Percentiles rank a stretch among this genome's conserved stretches.
Conservation (phyloP, 1,139 yeast species). For the Pichia sp. region DNA sequence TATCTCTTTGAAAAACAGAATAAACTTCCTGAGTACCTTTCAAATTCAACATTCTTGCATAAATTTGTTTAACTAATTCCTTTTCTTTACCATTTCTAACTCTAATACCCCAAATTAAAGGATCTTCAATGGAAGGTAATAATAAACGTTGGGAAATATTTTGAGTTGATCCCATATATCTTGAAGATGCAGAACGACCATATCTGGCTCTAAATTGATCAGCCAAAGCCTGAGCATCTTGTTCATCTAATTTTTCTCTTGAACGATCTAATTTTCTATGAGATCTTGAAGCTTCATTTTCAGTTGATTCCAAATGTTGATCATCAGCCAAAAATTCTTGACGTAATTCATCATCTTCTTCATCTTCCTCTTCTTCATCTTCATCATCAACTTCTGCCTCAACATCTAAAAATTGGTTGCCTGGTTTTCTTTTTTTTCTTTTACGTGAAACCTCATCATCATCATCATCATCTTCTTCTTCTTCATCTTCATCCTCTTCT, state of each 20-base stretch:
- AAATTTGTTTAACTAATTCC: slow-evolving; percentile 74
- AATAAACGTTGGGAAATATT: slow-evolving; percentile 89
- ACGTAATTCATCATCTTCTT: slow-evolving; percentile 79
- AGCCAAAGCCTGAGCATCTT: slow-evolving; percentile 92
- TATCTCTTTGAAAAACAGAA: slow-evolving; percentile 94
- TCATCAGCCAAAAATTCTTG: slow-evolving; percentile 82
- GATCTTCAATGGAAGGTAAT: slow-evolving; percentile 94
- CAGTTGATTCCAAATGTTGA: slow-evolving; percentile 45
- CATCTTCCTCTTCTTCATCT: slow-evolving; percentile 91
- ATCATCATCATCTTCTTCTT: slow-evolving; percentile 54
- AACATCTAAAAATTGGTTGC: slow-evolving; percentile 92
- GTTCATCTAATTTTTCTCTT: slow-evolving; percentile 85
- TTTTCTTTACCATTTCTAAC: slow-evolving; percentile 92
- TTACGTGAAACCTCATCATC: slow-evolving; percentile 42
- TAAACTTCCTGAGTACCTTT: slow-evolving; percentile 77
- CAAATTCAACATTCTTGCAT: slow-evolving; percentile 35
- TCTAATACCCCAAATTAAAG: slow-evolving; percentile 92
- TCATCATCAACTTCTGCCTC: slow-evolving; percentile 99
- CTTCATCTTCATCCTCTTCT: slow-evolving; percentile 57
- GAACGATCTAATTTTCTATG: slow-evolving; percentile 91
- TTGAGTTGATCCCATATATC: slow-evolving; percentile 82
- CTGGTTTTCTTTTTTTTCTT: slow-evolving; percentile 53
- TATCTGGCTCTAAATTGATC: slow-evolving; percentile 89
- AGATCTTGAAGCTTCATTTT: slow-evolving; percentile 57
- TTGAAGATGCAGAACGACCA: slow-evolving; percentile 76